A percentile compares a stretch with the other conserved stretches of the same genome.
phyloP scores from a whole-genome alignment of 2,329 filamentous ascomycete genomes.

The Aspergillus costaricaensis region DNA sequence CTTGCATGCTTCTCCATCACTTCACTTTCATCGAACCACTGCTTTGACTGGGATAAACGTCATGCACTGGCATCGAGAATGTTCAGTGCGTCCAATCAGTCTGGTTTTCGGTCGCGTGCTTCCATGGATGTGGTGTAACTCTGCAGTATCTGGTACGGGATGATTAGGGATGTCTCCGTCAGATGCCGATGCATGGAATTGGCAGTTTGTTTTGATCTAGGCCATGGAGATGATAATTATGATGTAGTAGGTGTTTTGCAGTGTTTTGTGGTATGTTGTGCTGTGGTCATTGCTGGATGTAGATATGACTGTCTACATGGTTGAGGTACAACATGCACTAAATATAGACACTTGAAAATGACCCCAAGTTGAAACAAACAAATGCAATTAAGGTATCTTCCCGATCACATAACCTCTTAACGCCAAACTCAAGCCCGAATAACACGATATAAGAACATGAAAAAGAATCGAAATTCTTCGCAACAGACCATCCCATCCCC shows the following conservation, averaged over 20 bases:
- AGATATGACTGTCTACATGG: background rate
- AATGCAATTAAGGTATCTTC: slow-evolving; percentile 3
- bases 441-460: background rate
- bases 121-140: background rate
- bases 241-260: background rate
- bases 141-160: background rate
- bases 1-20: background rate
- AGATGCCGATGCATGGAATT: too few relatives aligned
- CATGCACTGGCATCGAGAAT: background rate
- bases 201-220: background rate
- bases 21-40: background rate
- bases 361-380: background rate
- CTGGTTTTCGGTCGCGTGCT: background rate
- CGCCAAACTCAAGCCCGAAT: slow-evolving; percentile 2
- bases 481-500: background rate
- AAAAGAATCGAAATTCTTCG: background rate
- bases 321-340: background rate
- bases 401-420: background rate
- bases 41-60: background rate
- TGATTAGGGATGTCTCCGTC: too few relatives aligned
- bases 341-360: too few relatives aligned
- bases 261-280: background rate
- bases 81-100: background rate
- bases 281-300: too few relatives aligned
- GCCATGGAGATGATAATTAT: background rate